phyloP scores from a whole-genome alignment of 352 stramenopile genomes.

The Globisporangium ultimum region DNA sequence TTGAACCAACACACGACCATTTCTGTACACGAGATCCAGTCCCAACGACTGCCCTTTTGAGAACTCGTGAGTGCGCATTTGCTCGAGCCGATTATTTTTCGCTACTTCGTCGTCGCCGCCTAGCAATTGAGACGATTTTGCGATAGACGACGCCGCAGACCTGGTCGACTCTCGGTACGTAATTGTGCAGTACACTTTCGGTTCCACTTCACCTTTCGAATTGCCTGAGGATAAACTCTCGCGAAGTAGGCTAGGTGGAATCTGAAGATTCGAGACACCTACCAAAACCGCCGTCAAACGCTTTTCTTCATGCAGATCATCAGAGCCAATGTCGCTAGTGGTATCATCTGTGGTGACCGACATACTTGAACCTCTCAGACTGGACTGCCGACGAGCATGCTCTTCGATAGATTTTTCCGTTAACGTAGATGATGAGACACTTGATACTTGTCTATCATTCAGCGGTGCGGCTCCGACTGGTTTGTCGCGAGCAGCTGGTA shows the following conservation, averaged over 20 bases:
- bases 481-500: conserved; percentile 8
- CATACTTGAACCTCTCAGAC: conserved; percentile 11
- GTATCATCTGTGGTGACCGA: conserved; percentile 73
- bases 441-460: conserved; percentile 10
- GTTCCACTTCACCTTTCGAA: conserved; percentile 30
- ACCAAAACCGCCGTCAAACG: conserved; percentile 70
- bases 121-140: conserved; percentile 29
- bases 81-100: conserved; percentile 26
- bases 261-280: conserved; percentile 68
- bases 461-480: background rate
- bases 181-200: conserved; percentile 82
- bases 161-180: conserved; percentile 75
- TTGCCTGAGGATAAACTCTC: conserved; percentile 32
- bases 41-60: conserved; percentile 50
- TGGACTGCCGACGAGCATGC: conserved; percentile 5
- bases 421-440: conserved; percentile 15
- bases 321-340: conserved; percentile 51
- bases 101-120: background rate
- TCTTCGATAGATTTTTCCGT: conserved; percentile 25
- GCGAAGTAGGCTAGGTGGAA: conserved; percentile 32
- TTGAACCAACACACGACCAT: conserved; percentile 71
- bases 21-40: conserved; percentile 80
- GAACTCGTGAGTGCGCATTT: conserved; percentile 68
- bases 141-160: conserved; percentile 63
- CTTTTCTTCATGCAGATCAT: conserved; percentile 67